These are phyloP conservation scores for Saccharomyces hybrid DNA, from an alignment of 1,139 yeast species.

Conservation along the genomic window DNA sequence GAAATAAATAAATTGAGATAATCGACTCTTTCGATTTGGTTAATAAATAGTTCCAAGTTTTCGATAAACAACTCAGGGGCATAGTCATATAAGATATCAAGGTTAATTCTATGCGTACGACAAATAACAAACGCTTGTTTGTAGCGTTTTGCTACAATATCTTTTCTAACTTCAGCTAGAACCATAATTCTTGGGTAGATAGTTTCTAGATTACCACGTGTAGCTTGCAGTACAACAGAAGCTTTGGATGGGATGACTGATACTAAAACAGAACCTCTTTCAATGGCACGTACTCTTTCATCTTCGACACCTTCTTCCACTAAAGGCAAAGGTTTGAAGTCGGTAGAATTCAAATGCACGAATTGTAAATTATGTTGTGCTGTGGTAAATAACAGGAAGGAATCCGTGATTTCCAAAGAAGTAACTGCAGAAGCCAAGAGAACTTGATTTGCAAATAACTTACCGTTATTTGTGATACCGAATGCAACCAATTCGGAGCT, in stretches of 20 bases:
- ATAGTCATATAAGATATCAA: conserved; percentile 85
- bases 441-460: conserved; percentile 54
- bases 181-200: conserved; percentile 91
- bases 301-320: conserved; percentile 40
- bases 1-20: conserved; percentile 82
- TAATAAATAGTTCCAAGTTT: conserved; percentile 61
- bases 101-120: conserved; percentile 83
- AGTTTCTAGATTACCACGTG: conserved; percentile 92
- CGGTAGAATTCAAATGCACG: conserved; percentile 51
- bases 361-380: conserved; percentile 81
- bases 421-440: conserved; percentile 75
- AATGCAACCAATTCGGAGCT: conserved; percentile 41
- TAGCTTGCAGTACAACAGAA: conserved; percentile 83
- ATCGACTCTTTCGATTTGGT: conserved; percentile 63
- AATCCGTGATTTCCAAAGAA: conserved; percentile 65
- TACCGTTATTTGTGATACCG: conserved; percentile 69
- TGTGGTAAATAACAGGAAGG: conserved; percentile 74
- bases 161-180: conserved; percentile 67
- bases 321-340: conserved; percentile 33
- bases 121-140: conserved; percentile 70
- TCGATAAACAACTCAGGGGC: conserved; percentile 59
- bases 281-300: conserved; percentile 82
- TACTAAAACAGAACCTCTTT: conserved; percentile 80
- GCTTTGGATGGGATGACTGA: conserved; percentile 76
- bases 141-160: conserved; percentile 52